Base-by-base conservation (phyloP, 108 stramenopile species). In the Discostella pseudostelligera region DNA sequence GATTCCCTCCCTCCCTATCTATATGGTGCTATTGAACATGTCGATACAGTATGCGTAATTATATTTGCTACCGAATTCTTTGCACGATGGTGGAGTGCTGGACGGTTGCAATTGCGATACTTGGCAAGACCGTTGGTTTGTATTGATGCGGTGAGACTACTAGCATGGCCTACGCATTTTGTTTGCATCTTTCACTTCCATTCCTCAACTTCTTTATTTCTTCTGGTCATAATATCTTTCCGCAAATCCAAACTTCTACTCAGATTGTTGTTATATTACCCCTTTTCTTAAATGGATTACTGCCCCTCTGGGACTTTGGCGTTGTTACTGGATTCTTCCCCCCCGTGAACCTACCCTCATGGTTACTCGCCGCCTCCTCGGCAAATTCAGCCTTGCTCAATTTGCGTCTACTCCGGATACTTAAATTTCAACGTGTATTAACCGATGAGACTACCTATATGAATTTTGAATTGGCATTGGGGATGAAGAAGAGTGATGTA, bases 351-450 rank as follows among this genome's bases (percentile, higher is more conserved):
- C 46, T 83, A 1, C 83, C 80, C n/a, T 26, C 40, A 3, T 79
- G 72, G 75, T 56, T 84, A 0, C 44, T 79, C 14, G 17, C 57
- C 6, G 32, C 66, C 22, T 53, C 75, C 3, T 64, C 60, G 7
- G 44, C 75, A 21, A 72, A 62, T 36, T 81, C 83, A 8, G 83
- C 81, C 16, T 59, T 90, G 8, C 44, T 85, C n/a, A 87, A 85
- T 36, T 56, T 93, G 12, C 72, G 82, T 0, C 55, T 93, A 26
- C 59, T 93, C 3, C 67, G 89, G 1, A 61, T 93, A 32, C 61
- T 93, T n/a, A 81, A 88, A 37, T 70, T 90, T 17, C 88, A 86
- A 70, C 75, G 87, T n/a, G 82, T 87, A 6, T 55, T 93, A 25
- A 63, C 59, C 22, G 80, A 88, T 50, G 70, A 83, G 47, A 70